Evolutionary conservation across 805 yeast genomes (phyloP), one percentile per base, ranked within the genome.

Genomic region (Millerozyma acaciae): DNA sequence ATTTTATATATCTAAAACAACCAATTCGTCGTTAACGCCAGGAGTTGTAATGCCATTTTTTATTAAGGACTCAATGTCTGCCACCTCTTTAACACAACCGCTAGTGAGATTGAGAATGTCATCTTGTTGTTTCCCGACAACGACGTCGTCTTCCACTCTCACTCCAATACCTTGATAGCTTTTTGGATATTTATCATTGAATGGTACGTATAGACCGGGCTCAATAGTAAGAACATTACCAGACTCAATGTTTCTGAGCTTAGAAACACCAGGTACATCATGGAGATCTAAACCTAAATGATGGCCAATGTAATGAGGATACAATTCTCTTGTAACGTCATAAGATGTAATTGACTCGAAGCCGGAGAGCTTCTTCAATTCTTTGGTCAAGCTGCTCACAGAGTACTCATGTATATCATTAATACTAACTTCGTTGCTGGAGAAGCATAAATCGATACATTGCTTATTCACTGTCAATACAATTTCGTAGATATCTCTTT

Each of bases 251-350:
- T 62, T 62, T 15, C 70, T 67, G 35, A 63, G 65, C 42, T 87
- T 69, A 3, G 90, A 73, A 24, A 68, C 70, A 2, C 68, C 57
- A 4, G 95, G 94, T 22, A 78, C 68, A 51, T 86, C 96, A 58
- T 86, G 96, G 16, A 89, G 84, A 50, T 89, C 98, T 21, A 93
- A 62, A 0, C 99, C 99, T 23, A 93, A 65, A 51, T 93, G 88
- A 57, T 93, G 99, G 5, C 98, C 98, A 45, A 93, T 80, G 53
- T 85, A 88, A 57, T 93, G 99, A 0, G 97, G 97, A 52, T 89
- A 93, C 22, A 84, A 59, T 15, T 43, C 42, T 22, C 76, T 51
- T 23, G 71, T 60, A 27, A 78, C 68, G 32, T 80, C 81, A 57
- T 71, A 61, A 19, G 65, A 68, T 29, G 70, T 65, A 14, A 80